Evolutionary conservation across 2,329 filamentous ascomycete genomes (phyloP).

Genomic region (Aspergillus latus): DNA sequence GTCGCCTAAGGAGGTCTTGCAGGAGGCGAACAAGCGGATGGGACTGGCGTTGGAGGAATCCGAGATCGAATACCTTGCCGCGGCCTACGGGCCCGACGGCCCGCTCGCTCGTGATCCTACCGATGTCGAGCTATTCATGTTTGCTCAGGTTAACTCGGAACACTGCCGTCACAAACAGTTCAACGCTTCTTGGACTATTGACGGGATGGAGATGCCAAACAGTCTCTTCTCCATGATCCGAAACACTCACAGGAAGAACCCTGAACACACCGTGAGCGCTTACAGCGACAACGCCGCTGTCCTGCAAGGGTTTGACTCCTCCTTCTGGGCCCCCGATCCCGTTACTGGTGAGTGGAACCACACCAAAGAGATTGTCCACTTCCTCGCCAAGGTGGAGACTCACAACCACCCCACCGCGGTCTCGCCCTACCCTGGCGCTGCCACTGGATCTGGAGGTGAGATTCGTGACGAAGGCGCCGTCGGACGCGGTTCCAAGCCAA

Average conservation of each 20-base stretch:
- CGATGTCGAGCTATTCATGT: slow-evolving; percentile 98
- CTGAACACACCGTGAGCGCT: slow-evolving; percentile 83
- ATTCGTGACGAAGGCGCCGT: slow-evolving; percentile 95
- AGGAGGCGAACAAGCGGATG: slow-evolving; percentile 78
- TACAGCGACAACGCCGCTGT: slow-evolving; percentile 99
- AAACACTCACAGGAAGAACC: slow-evolving; percentile 80
- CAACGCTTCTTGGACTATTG: slow-evolving; percentile 94
- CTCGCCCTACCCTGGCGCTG: slow-evolving; percentile 87
- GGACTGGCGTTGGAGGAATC: slow-evolving; percentile 83
- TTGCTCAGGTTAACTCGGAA: slow-evolving; percentile 98
- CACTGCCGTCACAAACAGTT: slow-evolving; percentile 89
- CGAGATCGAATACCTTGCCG: slow-evolving; percentile 90
- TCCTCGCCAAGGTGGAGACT: slow-evolving; percentile 92
- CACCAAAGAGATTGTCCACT: slow-evolving; percentile 81
- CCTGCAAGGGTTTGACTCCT: slow-evolving; percentile 67
- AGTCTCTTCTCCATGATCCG: slow-evolving; percentile 95
- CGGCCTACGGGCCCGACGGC: slow-evolving; percentile 68
- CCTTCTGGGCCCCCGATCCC: slow-evolving; percentile 85
- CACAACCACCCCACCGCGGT: slow-evolving; percentile 98
- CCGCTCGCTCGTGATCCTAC: slow-evolving; percentile 64
- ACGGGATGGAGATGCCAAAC: slow-evolving; percentile 74
- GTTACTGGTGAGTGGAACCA: slow-evolving; percentile 84
- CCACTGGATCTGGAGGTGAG: slow-evolving; percentile 92
- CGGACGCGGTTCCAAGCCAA: slow-evolving; percentile 86
- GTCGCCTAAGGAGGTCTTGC: slow-evolving; percentile 69